phyloP scores from a whole-genome alignment of 1,139 yeast species.

The Candida buenavistaensis region DNA sequence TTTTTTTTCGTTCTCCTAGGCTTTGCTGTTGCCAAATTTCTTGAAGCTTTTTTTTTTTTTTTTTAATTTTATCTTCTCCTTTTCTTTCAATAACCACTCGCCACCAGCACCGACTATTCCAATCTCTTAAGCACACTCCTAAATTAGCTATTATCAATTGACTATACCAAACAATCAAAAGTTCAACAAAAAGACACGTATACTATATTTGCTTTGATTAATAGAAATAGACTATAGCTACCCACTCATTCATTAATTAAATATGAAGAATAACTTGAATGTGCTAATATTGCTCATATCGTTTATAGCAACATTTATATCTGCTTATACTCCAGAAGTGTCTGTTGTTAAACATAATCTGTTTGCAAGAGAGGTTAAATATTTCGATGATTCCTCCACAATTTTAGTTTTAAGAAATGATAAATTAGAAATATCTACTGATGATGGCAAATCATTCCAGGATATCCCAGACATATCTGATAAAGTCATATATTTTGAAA shows the following conservation, averaged over 20 bases:
- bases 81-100: no score
- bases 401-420: constrained; percentile 39
- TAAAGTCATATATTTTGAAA: constrained; percentile 27
- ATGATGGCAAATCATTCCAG: constrained; percentile 62
- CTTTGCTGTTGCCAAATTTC: no score
- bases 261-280: constrained; percentile 3
- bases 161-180: neutral
- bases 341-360: constrained; percentile 13
- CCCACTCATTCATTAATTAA: no score
- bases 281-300: constrained; percentile 3
- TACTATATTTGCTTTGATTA: neutral
- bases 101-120: no score
- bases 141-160: no score
- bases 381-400: constrained; percentile 58
- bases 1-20: no score
- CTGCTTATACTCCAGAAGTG: constrained; percentile 19
- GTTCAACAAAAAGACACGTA: neutral
- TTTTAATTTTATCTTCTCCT: no score
- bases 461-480: constrained; percentile 30
- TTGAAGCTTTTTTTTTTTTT: no score
- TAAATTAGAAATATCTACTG: constrained; percentile 43
- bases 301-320: constrained; percentile 3
- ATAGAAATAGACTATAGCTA: no score
- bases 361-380: constrained; percentile 25
- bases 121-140: no score